phyloP scores from a whole-genome alignment of 176 grass and related monocot species.

The Poa pratensis region DNA sequence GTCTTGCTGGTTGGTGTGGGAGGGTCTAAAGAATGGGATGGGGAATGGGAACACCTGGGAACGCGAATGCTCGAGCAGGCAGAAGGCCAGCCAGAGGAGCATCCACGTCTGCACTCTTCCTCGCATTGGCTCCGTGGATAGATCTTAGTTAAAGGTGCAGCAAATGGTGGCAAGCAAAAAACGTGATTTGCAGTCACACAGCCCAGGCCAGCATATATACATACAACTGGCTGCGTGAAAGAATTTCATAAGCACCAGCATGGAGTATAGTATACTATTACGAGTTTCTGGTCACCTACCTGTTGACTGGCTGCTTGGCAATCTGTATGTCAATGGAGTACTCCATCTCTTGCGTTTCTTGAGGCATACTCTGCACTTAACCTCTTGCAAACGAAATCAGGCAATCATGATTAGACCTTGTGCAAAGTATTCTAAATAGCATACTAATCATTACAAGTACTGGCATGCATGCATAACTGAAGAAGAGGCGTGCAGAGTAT shows the following conservation, averaged over 20 bases:
- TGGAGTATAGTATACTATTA: constrained; percentile 14
- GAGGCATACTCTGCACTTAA: constrained; percentile 1
- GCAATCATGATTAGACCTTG: background rate
- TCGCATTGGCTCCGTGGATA: constrained; percentile 15
- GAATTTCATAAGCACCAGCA: constrained; percentile 17
- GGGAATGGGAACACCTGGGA: constrained; percentile 43
- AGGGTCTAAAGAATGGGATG: constrained; percentile 32
- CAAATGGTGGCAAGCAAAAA: background rate
- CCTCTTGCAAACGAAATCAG: constrained; percentile 25
- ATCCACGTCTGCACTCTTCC: background rate
- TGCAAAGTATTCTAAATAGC: too few species aligned
- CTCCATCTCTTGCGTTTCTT: background rate
- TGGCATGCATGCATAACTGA: background rate
- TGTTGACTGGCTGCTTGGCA: constrained; percentile 27
- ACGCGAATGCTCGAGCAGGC: constrained; percentile 15
- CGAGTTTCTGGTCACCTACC: constrained; percentile 41
- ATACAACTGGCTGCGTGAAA: background rate
- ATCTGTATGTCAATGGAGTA: background rate
- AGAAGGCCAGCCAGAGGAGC: constrained; percentile 30
- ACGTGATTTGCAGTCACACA: background rate
- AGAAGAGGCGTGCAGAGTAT: background rate
- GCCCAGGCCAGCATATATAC: constrained; percentile 6
- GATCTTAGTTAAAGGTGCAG: background rate
- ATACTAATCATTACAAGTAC: background rate
- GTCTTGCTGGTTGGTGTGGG: constrained; percentile 41